Percentiles rank a stretch among this genome's conserved stretches.
These are phyloP conservation scores for Colletotrichum lentis DNA, from an alignment of 2,329 filamentous ascomycete genomes.

Conservation along the genomic window DNA sequence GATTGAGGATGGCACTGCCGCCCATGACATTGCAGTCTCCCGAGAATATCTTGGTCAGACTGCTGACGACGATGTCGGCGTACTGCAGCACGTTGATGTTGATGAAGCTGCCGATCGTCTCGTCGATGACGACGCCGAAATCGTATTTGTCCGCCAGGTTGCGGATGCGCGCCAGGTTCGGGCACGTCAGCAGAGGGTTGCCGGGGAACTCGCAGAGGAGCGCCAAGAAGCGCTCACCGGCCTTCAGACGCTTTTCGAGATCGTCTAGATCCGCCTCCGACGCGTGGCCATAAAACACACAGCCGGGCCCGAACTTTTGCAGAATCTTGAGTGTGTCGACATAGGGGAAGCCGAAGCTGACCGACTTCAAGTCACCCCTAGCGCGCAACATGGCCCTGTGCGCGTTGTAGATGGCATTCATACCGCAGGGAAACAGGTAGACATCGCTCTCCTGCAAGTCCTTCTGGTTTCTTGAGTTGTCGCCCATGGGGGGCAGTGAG, in stretches of 20 bases:
- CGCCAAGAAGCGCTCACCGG: constrained; percentile 79
- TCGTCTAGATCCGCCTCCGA: constrained; percentile 82
- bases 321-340: constrained; percentile 96
- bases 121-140: constrained; percentile 91
- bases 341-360: constrained; percentile 97
- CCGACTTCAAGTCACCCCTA: constrained; percentile 73
- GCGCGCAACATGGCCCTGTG: constrained; percentile 77
- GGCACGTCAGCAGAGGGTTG: constrained; percentile 87
- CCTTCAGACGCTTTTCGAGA: constrained; percentile 74
- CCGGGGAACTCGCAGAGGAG: constrained; percentile 96
- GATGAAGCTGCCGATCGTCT: constrained; percentile 95
- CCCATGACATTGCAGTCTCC: constrained; percentile 99
- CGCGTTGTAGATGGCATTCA: constrained; percentile 93
- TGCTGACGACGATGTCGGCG: constrained; percentile 92
- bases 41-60: constrained; percentile 95
- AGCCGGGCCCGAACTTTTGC: constrained; percentile 92
- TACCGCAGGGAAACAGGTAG: constrained; percentile 86
- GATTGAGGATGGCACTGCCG: constrained; percentile 74
- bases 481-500: constrained; percentile 57
- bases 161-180: constrained; percentile 84
- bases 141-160: constrained; percentile 80
- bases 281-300: constrained; percentile 85
- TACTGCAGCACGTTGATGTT: constrained; percentile 92
- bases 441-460: constrained; percentile 86
- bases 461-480: constrained; percentile 63